These are phyloP conservation scores for Sarocladium brachiariae DNA, from an alignment of 2,329 filamentous ascomycete genomes.

Conservation along the genomic window DNA sequence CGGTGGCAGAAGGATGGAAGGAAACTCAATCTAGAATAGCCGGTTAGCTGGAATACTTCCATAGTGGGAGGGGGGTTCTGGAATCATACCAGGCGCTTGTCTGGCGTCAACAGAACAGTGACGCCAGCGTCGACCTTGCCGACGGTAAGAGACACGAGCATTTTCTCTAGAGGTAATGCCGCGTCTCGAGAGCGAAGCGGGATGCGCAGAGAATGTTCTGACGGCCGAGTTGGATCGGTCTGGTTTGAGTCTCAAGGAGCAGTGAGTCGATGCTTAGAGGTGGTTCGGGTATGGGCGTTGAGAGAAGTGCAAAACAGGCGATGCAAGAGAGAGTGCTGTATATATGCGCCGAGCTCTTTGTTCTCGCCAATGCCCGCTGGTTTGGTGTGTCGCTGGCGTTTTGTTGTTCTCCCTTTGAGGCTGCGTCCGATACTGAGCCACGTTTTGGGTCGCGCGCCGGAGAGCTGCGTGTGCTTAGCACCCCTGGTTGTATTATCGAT, in stretches of 20 bases:
- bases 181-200: neutral
- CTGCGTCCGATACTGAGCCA: neutral
- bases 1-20: conserved; percentile 89
- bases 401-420: conserved; percentile 1
- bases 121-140: conserved; percentile 99
- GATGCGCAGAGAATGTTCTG: neutral
- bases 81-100: conserved; percentile 86
- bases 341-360: conserved; percentile 1
- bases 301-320: too few relatives aligned
- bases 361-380: neutral
- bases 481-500: conserved; percentile 2
- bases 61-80: too few relatives aligned
- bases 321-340: too few relatives aligned
- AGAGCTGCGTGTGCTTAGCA: conserved; percentile 3
- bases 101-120: conserved; percentile 90
- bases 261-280: too few relatives aligned
- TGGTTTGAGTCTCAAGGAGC: neutral
- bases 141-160: conserved; percentile 96
- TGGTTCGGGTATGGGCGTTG: too few relatives aligned
- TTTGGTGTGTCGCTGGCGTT: too few relatives aligned
- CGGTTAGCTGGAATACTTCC: neutral
- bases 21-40: conserved; percentile 82
- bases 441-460: neutral
- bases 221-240: neutral
- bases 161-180: conserved; percentile 36